phyloP scores from a whole-genome alignment of 768 basidiomycete genomes.

The Mycena epipterygia region DNA sequence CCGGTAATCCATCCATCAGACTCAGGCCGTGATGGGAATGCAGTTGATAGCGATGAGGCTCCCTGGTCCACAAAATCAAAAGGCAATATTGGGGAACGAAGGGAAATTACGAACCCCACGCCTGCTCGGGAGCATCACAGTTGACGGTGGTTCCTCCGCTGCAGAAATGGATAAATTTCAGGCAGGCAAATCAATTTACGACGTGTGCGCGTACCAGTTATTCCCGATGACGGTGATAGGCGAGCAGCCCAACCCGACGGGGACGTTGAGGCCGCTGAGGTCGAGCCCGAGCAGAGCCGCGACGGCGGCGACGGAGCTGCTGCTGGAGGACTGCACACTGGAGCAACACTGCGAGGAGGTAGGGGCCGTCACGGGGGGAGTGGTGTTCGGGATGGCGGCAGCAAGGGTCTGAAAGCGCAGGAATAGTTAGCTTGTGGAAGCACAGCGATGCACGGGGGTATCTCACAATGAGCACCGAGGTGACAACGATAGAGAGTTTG shows the following conservation, averaged over 20 bases:
- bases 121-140: slow-evolving; percentile 24
- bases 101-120: slow-evolving; percentile 11
- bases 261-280: slow-evolving; percentile 25
- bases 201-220: slow-evolving; percentile 19
- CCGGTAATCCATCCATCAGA: background rate
- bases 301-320: slow-evolving; percentile 23
- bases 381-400: slow-evolving; percentile 13
- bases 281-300: slow-evolving; percentile 25
- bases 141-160: slow-evolving; percentile 20
- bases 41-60: slow-evolving; percentile 19
- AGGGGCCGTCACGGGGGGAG: slow-evolving; percentile 24
- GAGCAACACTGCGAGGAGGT: slow-evolving; percentile 28
- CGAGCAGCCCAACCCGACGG: slow-evolving; percentile 30
- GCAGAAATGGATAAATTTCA: background rate
- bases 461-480: slow-evolving; percentile 24
- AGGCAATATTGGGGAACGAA: too few species aligned
- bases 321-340: slow-evolving; percentile 23
- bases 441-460: too few species aligned
- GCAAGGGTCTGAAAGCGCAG: slow-evolving; percentile 19
- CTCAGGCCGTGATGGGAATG: slow-evolving; percentile 3
- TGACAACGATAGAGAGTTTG: slow-evolving; percentile 21
- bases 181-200: too few species aligned
- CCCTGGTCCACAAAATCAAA: background rate
- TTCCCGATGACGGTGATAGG: slow-evolving; percentile 35
- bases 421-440: background rate